Percentiles rank a stretch among this genome's conserved stretches.
These are phyloP conservation scores for Rhizopogon roseolus DNA, from an alignment of 768 basidiomycete species.

Conservation along the genomic window DNA sequence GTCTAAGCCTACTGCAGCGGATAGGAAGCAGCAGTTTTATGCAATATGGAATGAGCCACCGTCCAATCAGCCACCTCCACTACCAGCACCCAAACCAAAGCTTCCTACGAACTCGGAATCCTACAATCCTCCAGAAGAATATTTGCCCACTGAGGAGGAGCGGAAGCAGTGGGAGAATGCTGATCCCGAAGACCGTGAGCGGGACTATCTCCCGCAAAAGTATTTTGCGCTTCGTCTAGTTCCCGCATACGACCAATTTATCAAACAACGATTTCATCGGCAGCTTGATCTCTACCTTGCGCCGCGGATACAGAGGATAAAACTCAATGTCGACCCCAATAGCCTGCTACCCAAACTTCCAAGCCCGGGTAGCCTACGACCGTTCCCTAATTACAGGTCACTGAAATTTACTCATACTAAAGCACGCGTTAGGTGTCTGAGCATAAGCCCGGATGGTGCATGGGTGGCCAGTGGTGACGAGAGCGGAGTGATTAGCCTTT, in stretches of 20 bases:
- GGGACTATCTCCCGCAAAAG: constrained; percentile 86
- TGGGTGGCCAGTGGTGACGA: constrained; percentile 95
- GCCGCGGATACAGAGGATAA: constrained; percentile 80
- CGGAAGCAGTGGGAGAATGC: constrained; percentile 74
- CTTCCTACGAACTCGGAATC: constrained; percentile 95
- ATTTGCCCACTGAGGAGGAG: constrained; percentile 82
- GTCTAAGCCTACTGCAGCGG: constrained; percentile 75
- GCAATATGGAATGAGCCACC: constrained; percentile 84
- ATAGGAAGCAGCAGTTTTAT: constrained; percentile 67
- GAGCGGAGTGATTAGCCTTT: constrained; percentile 77
- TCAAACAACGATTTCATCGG: constrained; percentile 89
- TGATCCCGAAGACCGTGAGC: constrained; percentile 87
- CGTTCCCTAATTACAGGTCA: constrained; percentile 87
- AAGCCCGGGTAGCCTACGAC: constrained; percentile 83
- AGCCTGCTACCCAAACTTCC: constrained; percentile 93
- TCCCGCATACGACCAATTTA: constrained; percentile 86
- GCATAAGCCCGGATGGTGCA: constrained; percentile 80
- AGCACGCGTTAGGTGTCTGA: constrained; percentile 67
- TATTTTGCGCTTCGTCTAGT: constrained; percentile 82
- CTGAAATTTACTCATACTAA: constrained; percentile 66
- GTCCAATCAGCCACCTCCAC: constrained; percentile 75
- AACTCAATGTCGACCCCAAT: constrained; percentile 88
- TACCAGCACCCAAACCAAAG: constrained; percentile 87
- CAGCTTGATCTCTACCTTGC: constrained; percentile 97
- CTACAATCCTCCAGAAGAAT: constrained; percentile 97